Evolutionary conservation across 2,329 filamentous ascomycete species (phyloP).

Genomic region (Stemphylium beticola): DNA sequence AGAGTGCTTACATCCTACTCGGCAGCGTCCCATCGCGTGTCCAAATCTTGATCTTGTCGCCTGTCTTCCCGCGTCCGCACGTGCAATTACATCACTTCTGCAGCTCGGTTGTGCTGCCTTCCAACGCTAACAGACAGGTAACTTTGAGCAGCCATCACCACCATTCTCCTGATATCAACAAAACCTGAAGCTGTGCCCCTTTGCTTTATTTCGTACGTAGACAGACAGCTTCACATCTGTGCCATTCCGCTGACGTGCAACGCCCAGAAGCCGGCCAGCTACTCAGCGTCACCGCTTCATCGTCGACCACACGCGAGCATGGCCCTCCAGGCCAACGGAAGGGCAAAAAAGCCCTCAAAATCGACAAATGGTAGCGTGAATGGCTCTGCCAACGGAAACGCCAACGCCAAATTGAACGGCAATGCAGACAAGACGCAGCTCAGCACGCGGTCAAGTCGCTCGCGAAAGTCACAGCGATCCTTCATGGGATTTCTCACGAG

Average conservation of each 20-base stretch:
- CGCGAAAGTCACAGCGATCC: constrained; percentile 27
- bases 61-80: constrained; percentile 29
- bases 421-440: constrained; percentile 36
- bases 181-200: constrained; percentile 8
- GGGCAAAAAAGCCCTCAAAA: constrained; percentile 45
- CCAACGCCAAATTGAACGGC: constrained; percentile 36
- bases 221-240: neutral
- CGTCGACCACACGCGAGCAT: constrained; percentile 33
- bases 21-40: constrained; percentile 1
- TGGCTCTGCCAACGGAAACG: constrained; percentile 34
- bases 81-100: constrained; percentile 38
- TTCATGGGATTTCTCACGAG: constrained; percentile 39
- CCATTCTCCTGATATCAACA: constrained; percentile 19
- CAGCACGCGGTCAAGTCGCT: constrained; percentile 21
- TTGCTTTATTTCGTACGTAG: constrained; percentile 10
- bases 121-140: constrained; percentile 19
- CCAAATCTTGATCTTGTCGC: constrained; percentile 15
- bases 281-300: constrained; percentile 10
- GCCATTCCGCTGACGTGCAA: constrained; percentile 1
- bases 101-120: constrained; percentile 26
- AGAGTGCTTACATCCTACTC: neutral
- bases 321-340: constrained; percentile 47
- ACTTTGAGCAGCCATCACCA: constrained; percentile 14
- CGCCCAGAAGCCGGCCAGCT: constrained; percentile 3
- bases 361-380: constrained; percentile 31